Evolutionary conservation across 225 moss, liverwort and hornwort species (phyloP).

Genomic region (Physcomitrellopsis africana): DNA sequence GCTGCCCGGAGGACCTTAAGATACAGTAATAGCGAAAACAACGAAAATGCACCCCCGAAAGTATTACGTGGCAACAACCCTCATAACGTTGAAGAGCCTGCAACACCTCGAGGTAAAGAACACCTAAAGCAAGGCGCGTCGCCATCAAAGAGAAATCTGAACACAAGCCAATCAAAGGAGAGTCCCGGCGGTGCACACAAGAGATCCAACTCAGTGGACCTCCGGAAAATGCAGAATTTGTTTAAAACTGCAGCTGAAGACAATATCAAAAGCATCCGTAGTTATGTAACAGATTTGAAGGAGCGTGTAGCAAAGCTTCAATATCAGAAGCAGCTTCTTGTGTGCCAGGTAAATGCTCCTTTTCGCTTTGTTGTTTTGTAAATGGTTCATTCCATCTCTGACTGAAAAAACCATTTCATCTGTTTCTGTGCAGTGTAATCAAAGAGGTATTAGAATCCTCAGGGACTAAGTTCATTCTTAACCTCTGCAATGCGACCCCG

Average conservation of each 20-base stretch:
- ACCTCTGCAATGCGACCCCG: neutral
- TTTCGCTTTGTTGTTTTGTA: too few relatives aligned
- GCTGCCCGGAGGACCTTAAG: constrained; percentile 66
- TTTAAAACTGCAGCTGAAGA: constrained; percentile 99
- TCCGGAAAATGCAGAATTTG: constrained; percentile 95
- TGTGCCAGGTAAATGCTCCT: constrained; percentile 71
- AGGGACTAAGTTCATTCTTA: neutral
- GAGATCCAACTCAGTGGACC: constrained; percentile 85
- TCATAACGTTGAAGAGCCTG: constrained; percentile 36
- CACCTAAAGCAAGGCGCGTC: constrained; percentile 62
- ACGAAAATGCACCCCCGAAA: constrained; percentile 90
- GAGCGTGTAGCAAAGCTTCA: constrained; percentile 99
- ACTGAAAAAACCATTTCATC: too few relatives aligned
- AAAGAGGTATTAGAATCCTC: too few relatives aligned
- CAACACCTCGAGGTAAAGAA: constrained; percentile 61
- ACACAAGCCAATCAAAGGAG: constrained; percentile 62
- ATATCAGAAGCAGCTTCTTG: constrained; percentile 97
- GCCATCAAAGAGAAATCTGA: constrained; percentile 47
- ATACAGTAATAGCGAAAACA: constrained; percentile 67
- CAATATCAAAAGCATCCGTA: constrained; percentile 95
- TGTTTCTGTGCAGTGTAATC: too few relatives aligned
- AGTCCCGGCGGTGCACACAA: constrained; percentile 66
- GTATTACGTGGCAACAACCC: constrained; percentile 54
- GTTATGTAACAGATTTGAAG: constrained; percentile 92
- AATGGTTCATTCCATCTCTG: too few relatives aligned